These are phyloP conservation scores for Trichosanthes truncata DNA, from an alignment of 306 rosid genomes.

Conservation along the genomic window DNA sequence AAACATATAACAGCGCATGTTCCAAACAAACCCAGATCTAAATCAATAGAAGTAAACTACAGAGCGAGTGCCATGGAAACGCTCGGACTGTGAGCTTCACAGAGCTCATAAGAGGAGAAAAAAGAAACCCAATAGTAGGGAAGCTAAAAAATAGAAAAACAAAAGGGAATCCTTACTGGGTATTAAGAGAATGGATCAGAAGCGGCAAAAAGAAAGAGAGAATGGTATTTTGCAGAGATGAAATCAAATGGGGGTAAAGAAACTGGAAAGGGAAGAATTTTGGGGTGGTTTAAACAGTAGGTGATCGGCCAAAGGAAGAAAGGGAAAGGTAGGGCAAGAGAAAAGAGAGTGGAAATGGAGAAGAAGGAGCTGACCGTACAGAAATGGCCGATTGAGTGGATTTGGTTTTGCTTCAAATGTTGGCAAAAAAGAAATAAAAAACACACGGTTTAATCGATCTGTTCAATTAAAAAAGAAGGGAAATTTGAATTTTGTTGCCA, in stretches of 20 bases:
- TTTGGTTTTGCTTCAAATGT: conserved; percentile 30
- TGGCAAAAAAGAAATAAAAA: conserved; percentile 16
- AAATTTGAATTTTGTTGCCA: neutral
- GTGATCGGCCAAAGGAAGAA: neutral
- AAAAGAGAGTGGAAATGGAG: neutral
- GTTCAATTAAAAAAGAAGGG: neutral
- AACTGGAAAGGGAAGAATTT: neutral
- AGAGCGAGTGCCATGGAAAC: neutral
- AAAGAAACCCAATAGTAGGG: neutral
- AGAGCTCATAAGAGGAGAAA: conserved; percentile 6
- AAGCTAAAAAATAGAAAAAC: neutral
- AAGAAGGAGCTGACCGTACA: conserved; percentile 2
- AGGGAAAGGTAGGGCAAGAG: conserved; percentile 7
- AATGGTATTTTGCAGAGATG: neutral
- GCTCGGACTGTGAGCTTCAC: neutral
- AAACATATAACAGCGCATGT: neutral
- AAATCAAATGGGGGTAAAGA: neutral
- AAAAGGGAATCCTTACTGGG: neutral
- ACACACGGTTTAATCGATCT: neutral
- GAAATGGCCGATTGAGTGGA: conserved; percentile 4
- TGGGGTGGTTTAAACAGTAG: neutral
- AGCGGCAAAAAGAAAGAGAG: neutral
- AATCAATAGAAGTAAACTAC: conserved; percentile 3
- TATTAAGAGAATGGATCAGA: neutral
- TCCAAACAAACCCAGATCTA: neutral